Conservation (phyloP, 441 rosid genomes). For the Syzygium syzygioides region DNA sequence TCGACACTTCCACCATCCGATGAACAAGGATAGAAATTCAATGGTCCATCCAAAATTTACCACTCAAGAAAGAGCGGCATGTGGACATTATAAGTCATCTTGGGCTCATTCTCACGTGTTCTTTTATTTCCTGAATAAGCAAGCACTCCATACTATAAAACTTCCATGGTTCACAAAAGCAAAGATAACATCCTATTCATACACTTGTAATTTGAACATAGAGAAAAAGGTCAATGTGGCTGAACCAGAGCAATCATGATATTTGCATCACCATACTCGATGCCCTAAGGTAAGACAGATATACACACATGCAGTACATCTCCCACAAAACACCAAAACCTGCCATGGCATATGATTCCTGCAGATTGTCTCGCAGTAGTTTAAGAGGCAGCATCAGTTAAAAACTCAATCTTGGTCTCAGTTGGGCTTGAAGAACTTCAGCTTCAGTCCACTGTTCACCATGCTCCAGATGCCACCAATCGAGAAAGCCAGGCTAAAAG, state of each 20-base stretch:
- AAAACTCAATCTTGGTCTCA: slow-evolving; percentile 5
- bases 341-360: background rate
- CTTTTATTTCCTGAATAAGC: background rate
- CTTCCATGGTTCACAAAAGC: background rate
- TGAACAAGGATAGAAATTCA: background rate
- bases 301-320: background rate
- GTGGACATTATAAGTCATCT: background rate
- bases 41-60: background rate
- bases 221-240: background rate
- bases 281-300: background rate
- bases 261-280: background rate
- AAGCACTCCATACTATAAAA: background rate
- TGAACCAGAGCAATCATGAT: background rate
- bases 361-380: background rate
- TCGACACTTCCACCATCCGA: background rate
- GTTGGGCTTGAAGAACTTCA: slow-evolving; percentile 80
- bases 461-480: slow-evolving; percentile 91
- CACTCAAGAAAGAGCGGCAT: background rate
- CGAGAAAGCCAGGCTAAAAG: slow-evolving; percentile 83
- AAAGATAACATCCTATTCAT: background rate
- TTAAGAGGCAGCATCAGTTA: background rate
- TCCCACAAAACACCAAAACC: background rate
- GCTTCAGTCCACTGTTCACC: slow-evolving; percentile 73
- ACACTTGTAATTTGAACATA: background rate
- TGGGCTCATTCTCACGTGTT: background rate